These are phyloP conservation scores for Corchorus olitorius DNA, from an alignment of 345 rosid genomes.

Conservation along the genomic window DNA sequence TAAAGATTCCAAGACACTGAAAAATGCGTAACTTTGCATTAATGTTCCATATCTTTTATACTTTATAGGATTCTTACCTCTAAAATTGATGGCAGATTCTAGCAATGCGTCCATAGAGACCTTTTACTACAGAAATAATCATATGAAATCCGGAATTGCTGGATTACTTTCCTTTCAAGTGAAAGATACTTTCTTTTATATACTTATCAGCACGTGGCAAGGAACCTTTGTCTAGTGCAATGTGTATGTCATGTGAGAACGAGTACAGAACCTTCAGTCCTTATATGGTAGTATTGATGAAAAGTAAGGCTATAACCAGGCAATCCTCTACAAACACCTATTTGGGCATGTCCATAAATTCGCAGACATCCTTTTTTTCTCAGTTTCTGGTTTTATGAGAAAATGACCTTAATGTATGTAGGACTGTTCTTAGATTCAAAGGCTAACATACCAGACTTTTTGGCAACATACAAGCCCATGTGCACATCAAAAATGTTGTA, in stretches of 20 bases:
- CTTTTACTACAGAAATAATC: not conserved
- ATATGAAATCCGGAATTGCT: not conserved
- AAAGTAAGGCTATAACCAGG: not conserved
- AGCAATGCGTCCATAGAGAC: not conserved
- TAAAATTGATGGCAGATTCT: not conserved
- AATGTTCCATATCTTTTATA: not conserved
- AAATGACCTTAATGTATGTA: no score
- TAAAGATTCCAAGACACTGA: not conserved
- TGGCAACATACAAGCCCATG: no score
- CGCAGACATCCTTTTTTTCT: not conserved
- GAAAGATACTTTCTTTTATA: not conserved
- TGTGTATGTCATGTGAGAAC: not conserved
- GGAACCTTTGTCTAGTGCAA: conserved; percentile 5
- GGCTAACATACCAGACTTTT: no score
- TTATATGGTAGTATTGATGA: not conserved
- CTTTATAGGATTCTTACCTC: not conserved
- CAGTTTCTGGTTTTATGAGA: no score
- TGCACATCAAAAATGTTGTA: no score
- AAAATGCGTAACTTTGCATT: not conserved
- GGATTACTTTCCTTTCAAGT: not conserved
- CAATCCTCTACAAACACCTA: not conserved
- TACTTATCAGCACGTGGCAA: not conserved
- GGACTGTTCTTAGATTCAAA: no score
- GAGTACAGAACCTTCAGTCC: not conserved
- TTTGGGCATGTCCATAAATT: not conserved